These are phyloP conservation scores for Xylaria arbuscula DNA, from an alignment of 2,329 filamentous ascomycete genomes.

Conservation along the genomic window DNA sequence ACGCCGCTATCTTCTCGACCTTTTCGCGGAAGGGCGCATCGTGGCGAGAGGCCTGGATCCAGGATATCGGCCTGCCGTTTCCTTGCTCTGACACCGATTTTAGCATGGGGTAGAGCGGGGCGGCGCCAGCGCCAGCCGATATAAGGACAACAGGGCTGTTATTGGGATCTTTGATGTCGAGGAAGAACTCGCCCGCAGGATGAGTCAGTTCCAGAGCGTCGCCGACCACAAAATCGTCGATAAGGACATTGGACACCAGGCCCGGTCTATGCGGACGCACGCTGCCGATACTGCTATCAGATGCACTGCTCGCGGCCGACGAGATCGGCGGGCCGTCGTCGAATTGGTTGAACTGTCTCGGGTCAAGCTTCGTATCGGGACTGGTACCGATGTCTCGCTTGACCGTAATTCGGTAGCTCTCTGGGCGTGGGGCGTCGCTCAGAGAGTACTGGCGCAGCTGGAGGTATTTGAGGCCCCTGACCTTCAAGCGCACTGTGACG, in stretches of 20 bases:
- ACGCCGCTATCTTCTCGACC: conserved; percentile 57
- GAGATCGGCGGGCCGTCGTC: conserved; percentile 45
- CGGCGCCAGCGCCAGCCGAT: conserved; percentile 69
- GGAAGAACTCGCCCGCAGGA: conserved; percentile 71
- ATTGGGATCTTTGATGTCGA: conserved; percentile 57
- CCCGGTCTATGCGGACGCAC: conserved; percentile 58
- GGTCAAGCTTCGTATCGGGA: conserved; percentile 41
- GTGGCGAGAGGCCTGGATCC: conserved; percentile 68
- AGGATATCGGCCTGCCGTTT: conserved; percentile 63
- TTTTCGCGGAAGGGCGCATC: conserved; percentile 66
- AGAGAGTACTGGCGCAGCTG: conserved; percentile 80
- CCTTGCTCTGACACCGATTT: conserved; percentile 62
- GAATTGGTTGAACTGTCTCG: conserved; percentile 17
- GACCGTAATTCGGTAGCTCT: conserved; percentile 76
- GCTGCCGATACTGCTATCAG: conserved; percentile 49
- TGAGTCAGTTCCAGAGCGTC: conserved; percentile 74
- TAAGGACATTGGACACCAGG: conserved; percentile 75
- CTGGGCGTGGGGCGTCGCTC: conserved; percentile 69
- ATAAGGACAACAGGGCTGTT: conserved; percentile 67
- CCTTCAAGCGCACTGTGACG: conserved; percentile 69
- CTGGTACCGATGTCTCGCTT: conserved; percentile 72
- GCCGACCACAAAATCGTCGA: conserved; percentile 70
- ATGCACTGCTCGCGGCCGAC: conserved; percentile 49
- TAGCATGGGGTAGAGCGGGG: conserved; percentile 70
- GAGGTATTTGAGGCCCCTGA: conserved; percentile 66